Evolutionary conservation across 306 rosid species (phyloP).

Genomic region (Psophocarpus tetragonolobus): DNA sequence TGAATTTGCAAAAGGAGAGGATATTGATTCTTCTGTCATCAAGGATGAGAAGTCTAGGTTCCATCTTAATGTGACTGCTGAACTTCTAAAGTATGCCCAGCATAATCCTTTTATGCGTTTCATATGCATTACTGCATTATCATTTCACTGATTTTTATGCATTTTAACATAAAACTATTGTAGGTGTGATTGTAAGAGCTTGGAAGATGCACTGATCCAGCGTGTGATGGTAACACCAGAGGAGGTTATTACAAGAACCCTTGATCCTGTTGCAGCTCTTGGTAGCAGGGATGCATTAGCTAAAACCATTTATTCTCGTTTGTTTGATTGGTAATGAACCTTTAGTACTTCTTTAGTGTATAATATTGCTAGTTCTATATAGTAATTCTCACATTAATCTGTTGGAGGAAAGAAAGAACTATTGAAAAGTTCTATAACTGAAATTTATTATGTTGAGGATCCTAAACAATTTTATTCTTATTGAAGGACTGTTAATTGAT

Average conservation of each 20-base stretch:
- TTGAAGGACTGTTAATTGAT: background rate
- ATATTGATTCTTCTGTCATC: conserved; percentile 90
- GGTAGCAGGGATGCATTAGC: conserved; percentile 97
- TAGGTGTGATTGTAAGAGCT: conserved; percentile 92
- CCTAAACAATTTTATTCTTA: conserved; percentile 3
- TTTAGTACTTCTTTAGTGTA: conserved; percentile 31
- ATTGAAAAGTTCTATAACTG: conserved; percentile 7
- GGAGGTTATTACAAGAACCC: conserved; percentile 97
- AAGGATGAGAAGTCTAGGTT: conserved; percentile 92
- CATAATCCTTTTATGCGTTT: conserved; percentile 31
- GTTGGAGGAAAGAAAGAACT: conserved; percentile 19
- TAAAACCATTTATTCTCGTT: conserved; percentile 90
- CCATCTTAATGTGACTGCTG: conserved; percentile 90
- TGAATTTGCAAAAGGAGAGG: conserved; percentile 95
- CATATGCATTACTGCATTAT: conserved; percentile 20
- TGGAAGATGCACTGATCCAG: conserved; percentile 95
- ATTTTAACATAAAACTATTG: conserved; percentile 30
- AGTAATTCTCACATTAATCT: conserved; percentile 19
- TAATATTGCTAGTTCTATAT: conserved; percentile 4
- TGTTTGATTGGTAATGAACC: conserved; percentile 92
- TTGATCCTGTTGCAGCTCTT: conserved; percentile 94
- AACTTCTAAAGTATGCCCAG: conserved; percentile 70
- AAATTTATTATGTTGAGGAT: background rate
- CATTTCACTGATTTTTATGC: conserved; percentile 20
- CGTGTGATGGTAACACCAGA: conserved; percentile 99